Evolutionary conservation across 179 eudicot species (phyloP), one percentile per base, ranked within the genome.

Genomic region (Gypsophila paniculata): DNA sequence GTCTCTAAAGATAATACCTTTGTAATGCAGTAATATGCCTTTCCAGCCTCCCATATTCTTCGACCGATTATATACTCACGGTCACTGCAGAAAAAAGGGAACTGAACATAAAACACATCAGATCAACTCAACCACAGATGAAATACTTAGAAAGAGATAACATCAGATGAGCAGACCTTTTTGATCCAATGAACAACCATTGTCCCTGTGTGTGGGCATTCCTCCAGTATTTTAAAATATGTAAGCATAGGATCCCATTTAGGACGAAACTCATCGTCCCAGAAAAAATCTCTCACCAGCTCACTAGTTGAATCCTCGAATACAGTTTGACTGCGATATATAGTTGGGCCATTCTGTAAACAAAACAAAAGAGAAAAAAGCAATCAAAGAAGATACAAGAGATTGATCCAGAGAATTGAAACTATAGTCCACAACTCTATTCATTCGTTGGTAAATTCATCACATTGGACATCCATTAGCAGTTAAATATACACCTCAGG

Each of bases 51-150:
- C 98, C 98, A 93, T 61, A 93, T 91, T 75, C 97, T 85, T 73
- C 93, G 82, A 72, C 90, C 94, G 72, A 93, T 93, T 49, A 91
- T 85, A 77, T 93, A 93, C 82, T 93, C 98, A 25, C 98, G 85
- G 81, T 93, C 98, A 78, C 97, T 93, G 71, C 97, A 93, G 90
- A 93, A 93, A 77, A 93, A 93, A 29, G 98, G 98, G 81, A 93
- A 93, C 98, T 93, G 88, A 75, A 76, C 44, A 76, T 23, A 68
- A 19, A 57, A 63, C 5, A 64, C 46, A 48, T 21, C 22, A n/a
- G 14, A 38, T 21, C 39, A 34, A 15, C 22, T 23, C 49, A 15
- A 62, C 14, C 7, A 58, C 2, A 1, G 46, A 46, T 17, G 18
- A 72, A 9, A 17, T 32, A 49, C 52, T 49, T 14, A 51, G 11